Conservation (phyloP, 495 filamentous ascomycete genomes). For the Penicillium pulvis region DNA sequence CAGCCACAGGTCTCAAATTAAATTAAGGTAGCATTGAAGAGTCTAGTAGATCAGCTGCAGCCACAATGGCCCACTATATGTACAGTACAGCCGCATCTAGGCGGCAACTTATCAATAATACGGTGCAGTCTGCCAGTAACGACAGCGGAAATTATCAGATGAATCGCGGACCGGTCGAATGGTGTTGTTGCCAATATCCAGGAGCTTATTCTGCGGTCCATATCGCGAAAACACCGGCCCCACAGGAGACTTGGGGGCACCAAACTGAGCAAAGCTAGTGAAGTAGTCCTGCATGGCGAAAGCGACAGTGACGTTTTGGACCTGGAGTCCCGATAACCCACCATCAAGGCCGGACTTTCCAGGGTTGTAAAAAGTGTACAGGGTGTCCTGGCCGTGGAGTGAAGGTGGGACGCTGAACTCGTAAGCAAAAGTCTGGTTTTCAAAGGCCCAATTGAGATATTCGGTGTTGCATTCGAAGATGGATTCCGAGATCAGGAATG, state of each 20-base stretch:
- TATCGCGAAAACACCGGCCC: constrained; percentile 45
- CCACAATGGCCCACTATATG: background rate
- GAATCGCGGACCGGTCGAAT: constrained; percentile 46
- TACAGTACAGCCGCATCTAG: background rate
- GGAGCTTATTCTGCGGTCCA: constrained; percentile 37
- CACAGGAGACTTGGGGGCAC: constrained; percentile 43
- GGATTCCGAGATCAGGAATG: constrained; percentile 39
- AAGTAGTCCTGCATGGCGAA: constrained; percentile 61
- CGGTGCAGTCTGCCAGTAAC: constrained; percentile 37
- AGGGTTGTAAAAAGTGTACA: constrained; percentile 61
- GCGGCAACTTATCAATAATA: constrained; percentile 8
- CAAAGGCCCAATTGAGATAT: constrained; percentile 51
- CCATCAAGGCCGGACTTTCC: constrained; percentile 6
- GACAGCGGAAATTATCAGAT: constrained; percentile 46
- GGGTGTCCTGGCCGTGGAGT: constrained; percentile 56
- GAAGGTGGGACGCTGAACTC: constrained; percentile 62
- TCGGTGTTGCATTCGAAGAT: constrained; percentile 65
- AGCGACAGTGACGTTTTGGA: constrained; percentile 51
- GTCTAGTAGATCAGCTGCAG: background rate
- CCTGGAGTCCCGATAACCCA: constrained; percentile 5
- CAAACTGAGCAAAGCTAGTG: constrained; percentile 54
- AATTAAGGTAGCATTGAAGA: background rate
- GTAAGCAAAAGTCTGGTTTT: constrained; percentile 59
- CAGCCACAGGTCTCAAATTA: constrained; percentile 1
- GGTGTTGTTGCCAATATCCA: constrained; percentile 43